Conservation (phyloP, 2,329 filamentous ascomycete genomes). For the Cytospora piceae region DNA sequence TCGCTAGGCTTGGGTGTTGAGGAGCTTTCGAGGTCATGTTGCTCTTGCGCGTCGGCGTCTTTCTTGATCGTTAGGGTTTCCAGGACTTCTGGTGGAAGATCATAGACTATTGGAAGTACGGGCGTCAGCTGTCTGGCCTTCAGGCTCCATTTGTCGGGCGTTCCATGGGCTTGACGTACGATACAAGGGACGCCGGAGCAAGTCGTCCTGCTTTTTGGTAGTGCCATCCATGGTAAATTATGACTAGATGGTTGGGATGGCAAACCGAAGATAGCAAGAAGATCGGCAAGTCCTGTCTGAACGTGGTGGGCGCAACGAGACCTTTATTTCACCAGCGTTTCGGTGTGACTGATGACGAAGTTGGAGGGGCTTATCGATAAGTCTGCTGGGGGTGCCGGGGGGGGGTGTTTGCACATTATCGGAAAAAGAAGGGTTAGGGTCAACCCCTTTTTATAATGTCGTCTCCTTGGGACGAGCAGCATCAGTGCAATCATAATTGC, state of each 20-base stretch:
- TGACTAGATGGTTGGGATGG: background rate
- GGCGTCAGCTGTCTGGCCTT: conserved; percentile 33
- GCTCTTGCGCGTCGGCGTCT: conserved; percentile 43
- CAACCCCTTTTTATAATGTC: too few species aligned
- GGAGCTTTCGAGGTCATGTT: conserved; percentile 39
- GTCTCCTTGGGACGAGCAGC: too few species aligned
- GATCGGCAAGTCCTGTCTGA: background rate
- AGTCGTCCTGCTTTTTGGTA: conserved; percentile 48
- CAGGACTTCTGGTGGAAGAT: conserved; percentile 76
- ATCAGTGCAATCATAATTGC: too few species aligned
- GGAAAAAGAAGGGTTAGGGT: background rate
- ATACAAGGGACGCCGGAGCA: conserved; percentile 57
- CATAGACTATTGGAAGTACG: conserved; percentile 64
- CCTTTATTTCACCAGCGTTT: background rate
- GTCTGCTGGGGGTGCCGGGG: background rate
- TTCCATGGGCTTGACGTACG: conserved; percentile 38
- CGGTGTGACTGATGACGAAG: conserved; percentile 17
- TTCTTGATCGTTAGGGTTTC: conserved; percentile 65
- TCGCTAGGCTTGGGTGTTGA: conserved; percentile 30
- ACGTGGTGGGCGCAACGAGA: background rate
- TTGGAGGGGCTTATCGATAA: conserved; percentile 2
- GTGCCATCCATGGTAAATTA: conserved; percentile 21
- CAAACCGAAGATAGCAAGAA: background rate
- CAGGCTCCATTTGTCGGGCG: conserved; percentile 24
- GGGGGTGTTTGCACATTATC: background rate